Percentiles rank a stretch among this genome's conserved stretches.
These are phyloP conservation scores for Taphrina populina DNA, from an alignment of 1,139 yeast genomes.

Conservation along the genomic window DNA sequence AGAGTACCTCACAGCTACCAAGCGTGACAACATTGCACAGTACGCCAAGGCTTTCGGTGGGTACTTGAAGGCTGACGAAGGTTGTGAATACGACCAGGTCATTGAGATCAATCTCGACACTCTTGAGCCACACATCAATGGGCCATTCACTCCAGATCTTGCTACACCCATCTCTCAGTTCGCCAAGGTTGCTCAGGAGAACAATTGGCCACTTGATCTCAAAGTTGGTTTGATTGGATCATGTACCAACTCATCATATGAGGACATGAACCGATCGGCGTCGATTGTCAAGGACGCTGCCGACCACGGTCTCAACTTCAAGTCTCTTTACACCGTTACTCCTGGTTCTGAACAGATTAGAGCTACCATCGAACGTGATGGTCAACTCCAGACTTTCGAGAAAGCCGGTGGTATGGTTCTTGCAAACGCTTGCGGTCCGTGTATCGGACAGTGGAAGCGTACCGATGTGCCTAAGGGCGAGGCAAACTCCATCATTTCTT, in stretches of 20 bases:
- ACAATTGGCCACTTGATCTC: conserved; percentile 92
- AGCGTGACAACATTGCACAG: conserved; percentile 77
- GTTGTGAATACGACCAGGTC: conserved; percentile 93
- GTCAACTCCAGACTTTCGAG: conserved; percentile 83
- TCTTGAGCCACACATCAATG: conserved; percentile 95
- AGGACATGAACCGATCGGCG: conserved; percentile 98
- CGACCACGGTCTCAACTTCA: conserved; percentile 83
- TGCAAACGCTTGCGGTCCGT: conserved; percentile 99
- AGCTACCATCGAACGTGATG: conserved; percentile 98
- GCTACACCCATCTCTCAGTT: conserved; percentile 95
- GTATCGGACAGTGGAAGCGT: conserved; percentile 99
- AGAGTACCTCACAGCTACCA: conserved; percentile 84
- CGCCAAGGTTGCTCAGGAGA: conserved; percentile 80
- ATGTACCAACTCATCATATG: conserved; percentile 98
- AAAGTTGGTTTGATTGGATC: conserved; percentile 97
- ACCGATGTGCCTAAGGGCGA: conserved; percentile 96
- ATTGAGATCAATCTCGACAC: conserved; percentile 92
- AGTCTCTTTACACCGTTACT: conserved; percentile 87
- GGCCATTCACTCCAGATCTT: conserved; percentile 99
- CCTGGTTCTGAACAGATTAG: conserved; percentile 99
- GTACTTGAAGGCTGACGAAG: conserved; percentile 85
- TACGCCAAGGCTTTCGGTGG: conserved; percentile 65
- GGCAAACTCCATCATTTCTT: conserved; percentile 95
- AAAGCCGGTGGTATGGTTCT: conserved; percentile 93
- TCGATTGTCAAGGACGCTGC: conserved; percentile 90